phyloP scores from a whole-genome alignment of 306 rosid genomes.

The Prunus mira region DNA sequence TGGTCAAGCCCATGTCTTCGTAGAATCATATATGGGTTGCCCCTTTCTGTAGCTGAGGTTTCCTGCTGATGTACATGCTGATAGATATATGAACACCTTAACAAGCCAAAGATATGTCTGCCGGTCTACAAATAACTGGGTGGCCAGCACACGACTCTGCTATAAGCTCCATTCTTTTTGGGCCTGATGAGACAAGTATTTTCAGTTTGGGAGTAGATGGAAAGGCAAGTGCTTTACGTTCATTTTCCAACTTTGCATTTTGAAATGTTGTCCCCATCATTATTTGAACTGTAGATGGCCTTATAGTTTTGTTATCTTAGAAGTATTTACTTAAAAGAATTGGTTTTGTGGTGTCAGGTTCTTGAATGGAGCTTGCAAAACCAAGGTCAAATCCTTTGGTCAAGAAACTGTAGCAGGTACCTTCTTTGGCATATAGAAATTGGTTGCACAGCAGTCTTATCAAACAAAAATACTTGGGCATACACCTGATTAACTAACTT shows the following conservation, averaged over 20 bases:
- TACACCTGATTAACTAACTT: background rate
- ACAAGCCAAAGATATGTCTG: slow-evolving; percentile 83
- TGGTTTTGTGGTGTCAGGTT: slow-evolving; percentile 48
- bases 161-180: slow-evolving; percentile 85
- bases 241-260: slow-evolving; percentile 6
- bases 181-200: slow-evolving; percentile 96
- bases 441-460: background rate
- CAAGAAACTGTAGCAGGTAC: slow-evolving; percentile 80
- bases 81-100: slow-evolving; percentile 39
- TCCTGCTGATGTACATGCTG: background rate
- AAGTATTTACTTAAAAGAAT: slow-evolving; percentile 3
- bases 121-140: slow-evolving; percentile 93
- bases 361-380: slow-evolving; percentile 98
- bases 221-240: slow-evolving; percentile 50
- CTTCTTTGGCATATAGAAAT: slow-evolving; percentile 11
- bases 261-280: background rate
- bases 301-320: background rate
- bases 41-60: background rate
- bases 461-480: background rate
- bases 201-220: slow-evolving; percentile 93
- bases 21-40: background rate
- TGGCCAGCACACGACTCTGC: slow-evolving; percentile 99
- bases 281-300: slow-evolving; percentile 8
- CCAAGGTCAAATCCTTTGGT: slow-evolving; percentile 95
- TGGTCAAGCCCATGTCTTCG: background rate